Base-by-base conservation (phyloP, 306 rosid genomes). In the Delonix regia region DNA sequence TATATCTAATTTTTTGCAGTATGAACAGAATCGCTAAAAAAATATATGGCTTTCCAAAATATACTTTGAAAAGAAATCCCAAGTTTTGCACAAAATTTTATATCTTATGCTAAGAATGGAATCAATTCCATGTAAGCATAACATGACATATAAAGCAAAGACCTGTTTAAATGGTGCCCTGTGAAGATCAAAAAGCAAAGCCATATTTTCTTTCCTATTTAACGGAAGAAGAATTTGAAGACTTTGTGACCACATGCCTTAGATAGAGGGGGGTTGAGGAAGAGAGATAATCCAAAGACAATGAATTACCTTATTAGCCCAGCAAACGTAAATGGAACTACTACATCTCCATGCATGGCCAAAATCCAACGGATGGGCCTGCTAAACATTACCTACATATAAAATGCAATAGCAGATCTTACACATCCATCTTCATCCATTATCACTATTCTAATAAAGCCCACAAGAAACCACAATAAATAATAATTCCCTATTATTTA, bases 321-420 rank as follows among this genome's bases (percentile, higher is more conserved):
- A 89, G 97, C 93, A 89, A 73, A 95, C 19, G 79, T 48, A 82
- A 95, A 89, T n/a, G 99, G 99, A 74, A 92, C 92, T 18, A 89
- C 88, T 61, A 83, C 83, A 81, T 89, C 92, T 73, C 99, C 97
- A 38, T 92, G 94, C 61, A 92, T 83, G 16, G 99, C 97, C 86
- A 95, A 83, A 85, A 95, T 89, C 99, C 99, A 95, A 39, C 97
- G 92, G 80, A 95, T 85, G 66, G 97, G 99, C 86, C 96, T 88
- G 85, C 96, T 92, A 84, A 95, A 95, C 85, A 95, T 75, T 78
- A 95, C 91, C 99, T 95, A 77, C 69, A 86, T 16, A 71, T 42
- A 55, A 73, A 78, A 83, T 67, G 78, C 27, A 78, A 70, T 38
- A 33, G 68, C 72, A 73, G 25, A 70, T 56, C 71, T 74, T 68